These are phyloP conservation scores for Coemansia javaensis DNA, from an alignment of 192 early-diverging fungal species.

Conservation along the genomic window DNA sequence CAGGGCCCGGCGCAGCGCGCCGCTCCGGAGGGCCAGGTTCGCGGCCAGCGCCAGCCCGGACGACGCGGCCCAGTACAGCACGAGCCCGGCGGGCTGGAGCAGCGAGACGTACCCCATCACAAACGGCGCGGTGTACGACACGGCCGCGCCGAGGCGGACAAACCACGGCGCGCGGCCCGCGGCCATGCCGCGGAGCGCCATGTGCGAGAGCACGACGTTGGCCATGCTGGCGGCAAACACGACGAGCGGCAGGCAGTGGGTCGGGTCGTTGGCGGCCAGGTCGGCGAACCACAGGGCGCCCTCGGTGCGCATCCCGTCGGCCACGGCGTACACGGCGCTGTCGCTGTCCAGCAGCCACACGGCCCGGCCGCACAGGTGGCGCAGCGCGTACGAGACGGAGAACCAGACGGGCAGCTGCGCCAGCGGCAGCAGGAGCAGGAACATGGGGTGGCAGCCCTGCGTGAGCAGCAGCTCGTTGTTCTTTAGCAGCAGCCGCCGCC, in stretches of 20 bases:
- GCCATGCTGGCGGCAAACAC: slow-evolving; percentile 7
- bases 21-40: slow-evolving; percentile 14
- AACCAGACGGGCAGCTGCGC: slow-evolving; percentile 43
- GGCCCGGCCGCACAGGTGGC: slow-evolving; percentile 25
- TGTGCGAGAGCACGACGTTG: slow-evolving; percentile 10
- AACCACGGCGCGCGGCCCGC: background rate
- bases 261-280: slow-evolving; percentile 15
- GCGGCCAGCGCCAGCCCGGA: slow-evolving; percentile 19
- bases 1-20: slow-evolving; percentile 8
- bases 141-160: background rate
- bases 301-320: slow-evolving; percentile 25
- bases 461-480: slow-evolving; percentile 23
- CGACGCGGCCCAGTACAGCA: slow-evolving; percentile 31
- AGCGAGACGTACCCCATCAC: background rate
- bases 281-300: slow-evolving; percentile 39
- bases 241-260: slow-evolving; percentile 8
- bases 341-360: background rate
- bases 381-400: slow-evolving; percentile 22
- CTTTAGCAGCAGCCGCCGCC: slow-evolving; percentile 4
- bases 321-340: background rate
- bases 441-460: slow-evolving; percentile 39
- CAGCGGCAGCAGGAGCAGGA: slow-evolving; percentile 20
- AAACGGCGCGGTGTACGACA: slow-evolving; percentile 1
- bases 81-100: slow-evolving; percentile 16
- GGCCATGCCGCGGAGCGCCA: too few species aligned